Evolutionary conservation across 805 yeast genomes (phyloP), one percentile per base, ranked within the genome.

Genomic region (Candida berthetii): DNA sequence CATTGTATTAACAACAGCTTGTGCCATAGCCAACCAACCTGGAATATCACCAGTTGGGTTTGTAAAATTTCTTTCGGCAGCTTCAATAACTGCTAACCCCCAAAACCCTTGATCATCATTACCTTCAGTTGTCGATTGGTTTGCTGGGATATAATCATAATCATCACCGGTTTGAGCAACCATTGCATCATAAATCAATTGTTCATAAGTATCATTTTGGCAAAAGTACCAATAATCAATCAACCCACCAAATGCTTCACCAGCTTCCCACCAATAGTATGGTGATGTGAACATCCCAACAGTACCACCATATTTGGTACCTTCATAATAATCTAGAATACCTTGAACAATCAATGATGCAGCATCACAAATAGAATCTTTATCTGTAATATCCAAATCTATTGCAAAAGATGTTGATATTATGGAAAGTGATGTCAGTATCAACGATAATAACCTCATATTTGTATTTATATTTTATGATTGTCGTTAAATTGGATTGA

Each of bases 261-360:
- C 96, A 25, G 95, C 90, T 61, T 86, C 84, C 95, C 95, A 86
- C 89, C 93, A 89, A 64, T 83, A 85, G 64, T 85, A 85, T 1
- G 93, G 93, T 48, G 70, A 55, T 22, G 76, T 69, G 54, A 85
- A 82, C 83, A 78, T 74, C 29, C 91, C 95, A 18, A 83, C 70
- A 7, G 82, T 72, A 25, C 89, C 89, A 39, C 89, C 90, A 36
- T 64, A 57, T 32, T 68, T 57, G 27, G 50, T 48, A 34, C 91
- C 93, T 52, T 76, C 79, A 54, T 82, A 82, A 58, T 85, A 85
- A 62, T 82, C 85, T 57, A 84, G 60, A 46, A 81, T 65, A 56
- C 93, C 93, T 13, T 65, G 62, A 11, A 77, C 72, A 14, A 84
- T 65, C 29, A 82, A 58, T 1, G 77, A 65, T 1, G 83, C 72